Conservation (phyloP, 345 rosid genomes). For the Murraya paniculata region DNA sequence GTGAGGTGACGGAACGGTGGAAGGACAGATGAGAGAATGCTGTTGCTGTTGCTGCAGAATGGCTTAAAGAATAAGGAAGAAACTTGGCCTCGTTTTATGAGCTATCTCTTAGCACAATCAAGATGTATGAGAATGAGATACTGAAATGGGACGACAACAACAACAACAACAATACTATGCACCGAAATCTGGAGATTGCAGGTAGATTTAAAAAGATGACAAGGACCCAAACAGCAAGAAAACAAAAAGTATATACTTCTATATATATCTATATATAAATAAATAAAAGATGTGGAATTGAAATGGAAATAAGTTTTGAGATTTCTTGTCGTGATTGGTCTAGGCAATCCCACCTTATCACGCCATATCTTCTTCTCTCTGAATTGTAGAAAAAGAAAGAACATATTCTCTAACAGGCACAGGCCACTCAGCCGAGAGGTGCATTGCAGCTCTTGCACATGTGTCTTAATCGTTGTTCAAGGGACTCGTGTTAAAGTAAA, state of each 20-base stretch:
- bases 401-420: neutral
- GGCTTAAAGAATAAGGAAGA: neutral
- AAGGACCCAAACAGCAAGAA: slow-evolving; percentile 23
- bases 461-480: no score
- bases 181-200: neutral
- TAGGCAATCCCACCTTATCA: slow-evolving; percentile 32
- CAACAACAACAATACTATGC: neutral
- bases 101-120: slow-evolving; percentile 17
- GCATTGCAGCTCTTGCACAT: no score
- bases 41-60: neutral
- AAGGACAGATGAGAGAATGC: slow-evolving; percentile 30
- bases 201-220: slow-evolving; percentile 9
- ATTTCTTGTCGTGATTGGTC: slow-evolving; percentile 17
- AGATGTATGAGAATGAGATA: neutral
- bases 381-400: neutral
- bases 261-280: no score
- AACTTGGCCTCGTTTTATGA: slow-evolving; percentile 20
- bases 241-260: neutral
- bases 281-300: neutral
- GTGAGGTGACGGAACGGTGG: slow-evolving; percentile 44
- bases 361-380: slow-evolving; percentile 24
- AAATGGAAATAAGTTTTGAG: neutral
- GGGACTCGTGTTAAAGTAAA: neutral
- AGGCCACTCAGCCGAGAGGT: no score
- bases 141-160: neutral